Percentiles rank a stretch among this genome's conserved stretches.
Evolutionary conservation across 2,329 filamentous ascomycete genomes (phyloP).

Genomic region (Xylaria hypoxylon): DNA sequence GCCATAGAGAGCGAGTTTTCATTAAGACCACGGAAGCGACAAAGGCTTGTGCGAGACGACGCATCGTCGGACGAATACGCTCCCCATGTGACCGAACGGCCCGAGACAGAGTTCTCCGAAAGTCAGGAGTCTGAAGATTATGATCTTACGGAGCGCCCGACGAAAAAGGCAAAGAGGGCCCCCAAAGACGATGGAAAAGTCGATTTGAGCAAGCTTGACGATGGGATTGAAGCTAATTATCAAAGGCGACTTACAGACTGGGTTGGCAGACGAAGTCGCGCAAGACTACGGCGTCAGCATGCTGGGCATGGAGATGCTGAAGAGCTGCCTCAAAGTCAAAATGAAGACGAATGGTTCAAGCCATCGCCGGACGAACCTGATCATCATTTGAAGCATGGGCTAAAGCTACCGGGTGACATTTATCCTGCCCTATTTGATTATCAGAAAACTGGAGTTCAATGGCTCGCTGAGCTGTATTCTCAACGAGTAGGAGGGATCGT

Average conservation of each 20-base stretch:
- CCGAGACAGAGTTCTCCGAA: constrained; percentile 49
- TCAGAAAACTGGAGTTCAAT: constrained; percentile 96
- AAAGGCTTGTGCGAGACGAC: constrained; percentile 54
- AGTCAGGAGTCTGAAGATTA: constrained; percentile 56
- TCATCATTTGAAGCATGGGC: constrained; percentile 77
- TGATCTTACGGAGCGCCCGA: constrained; percentile 54
- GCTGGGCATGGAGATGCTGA: constrained; percentile 49
- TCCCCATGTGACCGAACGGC: constrained; percentile 49
- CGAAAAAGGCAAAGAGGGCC: constrained; percentile 57
- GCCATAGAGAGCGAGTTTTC: constrained; percentile 66
- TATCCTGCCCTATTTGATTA: constrained; percentile 94
- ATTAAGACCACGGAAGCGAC: constrained; percentile 69
- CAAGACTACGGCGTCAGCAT: constrained; percentile 60
- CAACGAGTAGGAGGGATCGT: constrained; percentile 94
- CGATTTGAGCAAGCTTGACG: constrained; percentile 75
- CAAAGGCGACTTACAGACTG: constrained; percentile 80
- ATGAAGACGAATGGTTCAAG: constrained; percentile 78
- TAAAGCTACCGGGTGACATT: constrained; percentile 90
- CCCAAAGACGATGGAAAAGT: constrained; percentile 57
- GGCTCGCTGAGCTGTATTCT: constrained; percentile 91
- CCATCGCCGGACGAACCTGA: constrained; percentile 87
- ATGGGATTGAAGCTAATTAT: constrained; percentile 88
- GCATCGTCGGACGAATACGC: constrained; percentile 61
- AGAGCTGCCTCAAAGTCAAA: constrained; percentile 53
- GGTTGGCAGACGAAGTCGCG: constrained; percentile 72